Evolutionary conservation across 768 basidiomycete species (phyloP).

Genomic region (Trichaptum fuscoviolaceum): DNA sequence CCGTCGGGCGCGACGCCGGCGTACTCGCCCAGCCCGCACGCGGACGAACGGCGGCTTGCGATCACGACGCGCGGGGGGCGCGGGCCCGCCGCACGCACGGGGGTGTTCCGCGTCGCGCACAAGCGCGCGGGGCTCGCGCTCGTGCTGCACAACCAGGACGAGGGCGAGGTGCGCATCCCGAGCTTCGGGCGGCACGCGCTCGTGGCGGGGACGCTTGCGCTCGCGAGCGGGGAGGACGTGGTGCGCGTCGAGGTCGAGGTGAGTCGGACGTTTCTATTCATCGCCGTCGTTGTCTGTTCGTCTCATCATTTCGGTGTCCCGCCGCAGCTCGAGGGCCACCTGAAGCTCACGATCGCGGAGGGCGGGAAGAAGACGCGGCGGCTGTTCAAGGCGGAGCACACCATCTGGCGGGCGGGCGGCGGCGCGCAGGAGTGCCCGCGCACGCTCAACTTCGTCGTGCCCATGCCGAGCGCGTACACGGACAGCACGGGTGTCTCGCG

Average conservation of each 20-base stretch:
- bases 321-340: conserved; percentile 19
- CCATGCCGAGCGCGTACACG: conserved; percentile 42
- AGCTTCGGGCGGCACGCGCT: conserved; percentile 38
- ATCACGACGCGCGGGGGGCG: conserved; percentile 29
- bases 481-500: conserved; percentile 24
- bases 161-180: conserved; percentile 28
- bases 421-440: conserved; percentile 23
- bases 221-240: conserved; percentile 36
- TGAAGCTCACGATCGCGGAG: conserved; percentile 13
- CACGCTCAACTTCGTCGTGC: conserved; percentile 36
- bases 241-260: conserved; percentile 43
- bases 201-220: conserved; percentile 38
- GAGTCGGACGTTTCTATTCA: conserved; percentile 9
- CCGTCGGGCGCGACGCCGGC: conserved; percentile 48
- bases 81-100: conserved; percentile 24
- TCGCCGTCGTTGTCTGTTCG: not conserved
- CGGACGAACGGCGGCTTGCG: conserved; percentile 49
- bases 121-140: conserved; percentile 35
- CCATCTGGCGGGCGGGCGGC: conserved; percentile 19
- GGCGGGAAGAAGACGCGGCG: conserved; percentile 5
- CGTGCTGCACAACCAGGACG: conserved; percentile 40
- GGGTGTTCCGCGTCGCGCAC: conserved; percentile 31
- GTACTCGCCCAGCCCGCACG: conserved; percentile 51
- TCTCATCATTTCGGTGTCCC: not conserved
- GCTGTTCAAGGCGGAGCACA: conserved; percentile 12